Percentiles rank a stretch among this genome's conserved stretches.
Evolutionary conservation across 2,329 filamentous ascomycete genomes (phyloP).

Genomic region (Trematosphaeria pertusa): DNA sequence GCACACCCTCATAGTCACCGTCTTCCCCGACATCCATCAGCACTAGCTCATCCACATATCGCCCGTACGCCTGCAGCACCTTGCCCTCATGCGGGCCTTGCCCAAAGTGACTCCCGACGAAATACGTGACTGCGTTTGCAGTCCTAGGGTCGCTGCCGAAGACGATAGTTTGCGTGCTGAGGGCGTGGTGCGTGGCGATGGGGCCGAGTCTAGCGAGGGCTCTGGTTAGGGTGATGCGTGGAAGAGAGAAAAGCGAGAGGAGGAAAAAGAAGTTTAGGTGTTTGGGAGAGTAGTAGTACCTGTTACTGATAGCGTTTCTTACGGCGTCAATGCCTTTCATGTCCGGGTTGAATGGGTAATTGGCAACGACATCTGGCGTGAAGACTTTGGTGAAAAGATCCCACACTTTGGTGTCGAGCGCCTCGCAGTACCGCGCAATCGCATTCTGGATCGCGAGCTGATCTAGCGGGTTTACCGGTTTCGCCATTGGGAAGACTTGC

Average conservation of each 20-base stretch:
- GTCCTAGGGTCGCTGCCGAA: constrained; percentile 37
- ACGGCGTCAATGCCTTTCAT: constrained; percentile 46
- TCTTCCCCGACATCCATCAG: constrained; percentile 19
- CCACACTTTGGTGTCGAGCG: constrained; percentile 53
- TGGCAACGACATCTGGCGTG: constrained; percentile 46
- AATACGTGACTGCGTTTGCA: constrained; percentile 50
- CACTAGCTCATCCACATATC: constrained; percentile 49
- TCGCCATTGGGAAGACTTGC: constrained; percentile 1
- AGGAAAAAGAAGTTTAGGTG: not conserved
- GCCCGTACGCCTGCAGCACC: constrained; percentile 51
- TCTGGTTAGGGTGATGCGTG: too few relatives aligned
- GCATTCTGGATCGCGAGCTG: constrained; percentile 51
- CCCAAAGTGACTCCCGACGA: constrained; percentile 52
- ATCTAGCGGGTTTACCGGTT: constrained; percentile 29
- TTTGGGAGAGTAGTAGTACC: too few relatives aligned
- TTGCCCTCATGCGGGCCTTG: constrained; percentile 51
- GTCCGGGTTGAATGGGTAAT: constrained; percentile 48
- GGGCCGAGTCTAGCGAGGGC: constrained; percentile 49
- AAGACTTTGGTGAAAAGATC: constrained; percentile 50
- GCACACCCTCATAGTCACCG: constrained; percentile 36
- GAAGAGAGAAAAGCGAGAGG: not conserved
- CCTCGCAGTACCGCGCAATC: constrained; percentile 53
- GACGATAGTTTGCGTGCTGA: constrained; percentile 51
- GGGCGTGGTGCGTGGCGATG: constrained; percentile 51
- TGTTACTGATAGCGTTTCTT: constrained; percentile 39